phyloP scores from a whole-genome alignment of 306 rosid species.

The Cicer pinnatifidum region DNA sequence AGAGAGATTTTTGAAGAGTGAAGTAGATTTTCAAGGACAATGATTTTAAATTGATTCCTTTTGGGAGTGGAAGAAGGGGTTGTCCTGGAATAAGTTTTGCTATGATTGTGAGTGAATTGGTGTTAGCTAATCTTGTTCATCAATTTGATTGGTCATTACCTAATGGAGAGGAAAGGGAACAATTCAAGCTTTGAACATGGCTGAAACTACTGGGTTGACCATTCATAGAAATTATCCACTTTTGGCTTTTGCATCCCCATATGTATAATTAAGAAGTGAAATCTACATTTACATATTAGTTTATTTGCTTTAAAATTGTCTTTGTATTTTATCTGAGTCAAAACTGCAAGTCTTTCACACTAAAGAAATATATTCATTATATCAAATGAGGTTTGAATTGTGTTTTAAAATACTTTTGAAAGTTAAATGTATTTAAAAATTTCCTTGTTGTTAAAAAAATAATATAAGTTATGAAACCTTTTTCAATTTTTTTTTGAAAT shows the following conservation, averaged over 20 bases:
- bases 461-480: too few species aligned
- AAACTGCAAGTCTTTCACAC: too few species aligned
- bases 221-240: constrained; percentile 36
- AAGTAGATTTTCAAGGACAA: constrained; percentile 31
- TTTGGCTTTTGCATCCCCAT: neutral
- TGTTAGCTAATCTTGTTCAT: constrained; percentile 18
- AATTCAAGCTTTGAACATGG: neutral
- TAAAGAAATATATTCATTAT: too few species aligned
- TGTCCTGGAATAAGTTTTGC: constrained; percentile 4
- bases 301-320: too few species aligned
- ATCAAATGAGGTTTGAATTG: too few species aligned
- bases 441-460: too few species aligned
- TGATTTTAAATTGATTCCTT: constrained; percentile 37
- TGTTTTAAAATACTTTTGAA: too few species aligned
- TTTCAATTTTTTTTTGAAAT: too few species aligned
- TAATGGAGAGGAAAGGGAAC: neutral
- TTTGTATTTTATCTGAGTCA: too few species aligned
- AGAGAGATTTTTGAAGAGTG: constrained; percentile 34
- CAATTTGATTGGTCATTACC: constrained; percentile 40
- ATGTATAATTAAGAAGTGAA: neutral
- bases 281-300: too few species aligned
- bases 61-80: constrained; percentile 26
- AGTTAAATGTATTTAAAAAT: too few species aligned
- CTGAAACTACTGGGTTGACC: constrained; percentile 13
- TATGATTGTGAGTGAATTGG: neutral